Evolutionary conservation across 805 yeast species (phyloP).

Genomic region (Peterozyma xylosa): DNA sequence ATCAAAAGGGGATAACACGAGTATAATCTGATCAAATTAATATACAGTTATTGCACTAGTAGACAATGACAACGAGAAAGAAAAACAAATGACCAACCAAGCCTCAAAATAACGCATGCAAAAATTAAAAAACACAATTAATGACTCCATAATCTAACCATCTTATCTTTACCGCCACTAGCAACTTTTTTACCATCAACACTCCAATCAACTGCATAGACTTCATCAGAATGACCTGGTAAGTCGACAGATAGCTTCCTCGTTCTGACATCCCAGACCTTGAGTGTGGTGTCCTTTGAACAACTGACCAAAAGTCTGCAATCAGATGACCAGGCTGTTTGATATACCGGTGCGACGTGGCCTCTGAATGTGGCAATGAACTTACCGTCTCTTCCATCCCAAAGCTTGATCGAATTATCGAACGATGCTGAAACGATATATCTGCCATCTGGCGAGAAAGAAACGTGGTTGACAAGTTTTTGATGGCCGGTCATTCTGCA

Average conservation of each 20-base stretch:
- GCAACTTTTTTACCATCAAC: slow-evolving; percentile 89
- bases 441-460: slow-evolving; percentile 93
- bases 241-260: slow-evolving; percentile 78
- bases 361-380: slow-evolving; percentile 89
- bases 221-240: slow-evolving; percentile 96
- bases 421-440: slow-evolving; percentile 87
- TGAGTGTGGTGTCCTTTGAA: slow-evolving; percentile 92
- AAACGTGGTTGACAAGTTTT: slow-evolving; percentile 90
- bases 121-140: slow-evolving; percentile 15
- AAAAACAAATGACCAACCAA: not conserved
- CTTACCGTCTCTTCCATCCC: slow-evolving; percentile 94
- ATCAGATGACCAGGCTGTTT: slow-evolving; percentile 96
- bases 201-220: slow-evolving; percentile 97
- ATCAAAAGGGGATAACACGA: too few species aligned
- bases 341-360: slow-evolving; percentile 96
- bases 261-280: slow-evolving; percentile 92
- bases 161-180: slow-evolving; percentile 97
- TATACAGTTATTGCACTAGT: too few species aligned
- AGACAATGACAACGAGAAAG: not conserved
- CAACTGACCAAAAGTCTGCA: slow-evolving; percentile 86
- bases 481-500: slow-evolving; percentile 97
- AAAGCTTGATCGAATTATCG: slow-evolving; percentile 88
- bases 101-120: not conserved
- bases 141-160: slow-evolving; percentile 91
- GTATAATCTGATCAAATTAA: too few species aligned